Base-by-base conservation (phyloP, 495 filamentous ascomycete species). In the Penicillium bialowiezense region DNA sequence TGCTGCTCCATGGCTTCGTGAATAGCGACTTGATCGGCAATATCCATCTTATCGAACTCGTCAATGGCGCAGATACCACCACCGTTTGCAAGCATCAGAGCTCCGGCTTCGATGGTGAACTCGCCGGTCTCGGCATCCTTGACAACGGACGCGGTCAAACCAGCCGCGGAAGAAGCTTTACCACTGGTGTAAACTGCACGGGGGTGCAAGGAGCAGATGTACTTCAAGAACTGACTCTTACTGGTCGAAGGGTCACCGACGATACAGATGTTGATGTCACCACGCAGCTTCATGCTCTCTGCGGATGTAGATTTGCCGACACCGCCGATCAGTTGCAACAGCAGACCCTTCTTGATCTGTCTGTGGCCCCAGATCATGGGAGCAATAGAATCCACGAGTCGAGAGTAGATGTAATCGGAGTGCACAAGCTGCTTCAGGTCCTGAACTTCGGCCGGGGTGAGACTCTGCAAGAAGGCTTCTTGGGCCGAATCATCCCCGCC, bases 1-100 rank as follows among this genome's bases (percentile, higher is more conserved):
- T 99, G 93, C 72, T 99, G 93, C 79, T 99, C 93, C 93, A 99
- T 99, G 45, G 95, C 95, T 81, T 99, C 93, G 81, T 99, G 93
- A 68, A 99, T 97, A 54, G 93, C 93, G 38, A 99, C 93, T 73
- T 99, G 93, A 70, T 99, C 93, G 39, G 73, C 81, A 43, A 99
- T 89, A 61, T 99, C 93, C 93, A 99, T 99, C 73, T 97, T 99
- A 77, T 99, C 93, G 64, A 99, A 99, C 59, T 99, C 93, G 65
- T 99, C 93, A 63, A 99, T 99, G 51, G 89, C 90, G 69, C 93
- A 99, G 64, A 97, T 92, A 54, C 95, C 93, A 62, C 72, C 73
- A 34, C 73, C 73, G 35, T 76, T 76, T 21, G 95, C 93, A 23
- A 99, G 78, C 93, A 99, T 99, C 43, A 99, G 80, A 28, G 93